phyloP scores from a whole-genome alignment of 257 asterid species.

The Forsythia viridissima region DNA sequence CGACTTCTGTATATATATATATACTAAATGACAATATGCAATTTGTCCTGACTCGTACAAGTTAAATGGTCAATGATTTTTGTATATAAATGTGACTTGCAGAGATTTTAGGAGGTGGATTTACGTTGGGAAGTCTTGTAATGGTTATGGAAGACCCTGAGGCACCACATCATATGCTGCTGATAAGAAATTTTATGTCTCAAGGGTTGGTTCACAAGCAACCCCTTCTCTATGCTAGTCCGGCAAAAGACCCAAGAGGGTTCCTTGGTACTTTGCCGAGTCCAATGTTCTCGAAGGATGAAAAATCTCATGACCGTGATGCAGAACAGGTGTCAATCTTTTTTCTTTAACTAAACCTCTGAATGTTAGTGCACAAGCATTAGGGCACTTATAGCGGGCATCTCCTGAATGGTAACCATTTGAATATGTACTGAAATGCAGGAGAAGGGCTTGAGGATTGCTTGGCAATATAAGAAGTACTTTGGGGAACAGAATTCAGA shows the following conservation, averaged over 20 bases:
- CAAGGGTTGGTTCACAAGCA: constrained; percentile 89
- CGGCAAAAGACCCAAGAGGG: constrained; percentile 81
- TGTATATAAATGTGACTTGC: constrained; percentile 2
- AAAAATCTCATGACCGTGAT: constrained; percentile 59
- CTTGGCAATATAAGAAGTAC: constrained; percentile 98
- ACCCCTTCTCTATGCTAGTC: constrained; percentile 88
- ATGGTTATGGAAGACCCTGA: constrained; percentile 93
- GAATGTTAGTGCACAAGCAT: neutral
- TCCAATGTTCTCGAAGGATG: constrained; percentile 68
- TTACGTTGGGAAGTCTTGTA: constrained; percentile 85
- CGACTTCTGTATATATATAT: neutral
- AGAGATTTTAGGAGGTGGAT: constrained; percentile 96
- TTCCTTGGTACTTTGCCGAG: constrained; percentile 92
- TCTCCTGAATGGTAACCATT: constrained; percentile 9
- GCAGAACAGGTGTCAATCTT: constrained; percentile 60
- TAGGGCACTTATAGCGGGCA: constrained; percentile 1
- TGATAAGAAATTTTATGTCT: constrained; percentile 96
- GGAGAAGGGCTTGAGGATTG: constrained; percentile 91
- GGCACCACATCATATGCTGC: constrained; percentile 97
- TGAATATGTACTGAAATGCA: constrained; percentile 27
- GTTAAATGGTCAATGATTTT: neutral
- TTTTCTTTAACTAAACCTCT: neutral
- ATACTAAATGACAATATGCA: neutral
- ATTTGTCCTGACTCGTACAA: neutral
- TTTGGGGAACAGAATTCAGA: constrained; percentile 70